Evolutionary conservation across 1,284 basidiomycete species (phyloP).

Genomic region (Austroboletus rostrupii): DNA sequence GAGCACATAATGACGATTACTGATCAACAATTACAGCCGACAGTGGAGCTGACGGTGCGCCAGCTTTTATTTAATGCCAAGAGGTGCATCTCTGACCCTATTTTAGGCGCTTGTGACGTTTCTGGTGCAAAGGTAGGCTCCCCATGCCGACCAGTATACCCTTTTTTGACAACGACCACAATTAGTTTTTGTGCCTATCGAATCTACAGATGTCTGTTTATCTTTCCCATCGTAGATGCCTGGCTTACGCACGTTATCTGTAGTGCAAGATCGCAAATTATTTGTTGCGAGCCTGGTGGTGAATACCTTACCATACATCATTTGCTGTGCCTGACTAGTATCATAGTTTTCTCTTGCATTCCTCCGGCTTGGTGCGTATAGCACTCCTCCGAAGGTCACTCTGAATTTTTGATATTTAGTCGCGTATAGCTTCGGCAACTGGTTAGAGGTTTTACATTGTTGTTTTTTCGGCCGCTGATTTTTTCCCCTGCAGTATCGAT

Average conservation of each 20-base stretch:
- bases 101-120: constrained; percentile 24
- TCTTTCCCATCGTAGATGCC: neutral
- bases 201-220: constrained; percentile 23
- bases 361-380: constrained; percentile 20
- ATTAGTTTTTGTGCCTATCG: constrained; percentile 24
- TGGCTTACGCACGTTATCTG: neutral
- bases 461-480: neutral
- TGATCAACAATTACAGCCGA: constrained; percentile 10
- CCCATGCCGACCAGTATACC: too few relatives aligned
- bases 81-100: constrained; percentile 1
- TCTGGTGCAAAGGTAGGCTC: constrained; percentile 18
- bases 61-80: neutral
- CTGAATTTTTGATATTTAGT: neutral
- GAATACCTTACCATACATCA: neutral
- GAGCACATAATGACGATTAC: neutral
- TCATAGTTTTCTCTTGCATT: constrained; percentile 15
- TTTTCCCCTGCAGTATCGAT: constrained; percentile 12
- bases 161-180: neutral
- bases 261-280: constrained; percentile 18
- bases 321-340: constrained; percentile 1
- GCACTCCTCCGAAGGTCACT: neutral
- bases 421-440: constrained; percentile 17
- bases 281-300: constrained; percentile 21
- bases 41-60: constrained; percentile 19
- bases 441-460: constrained; percentile 4